phyloP scores from a whole-genome alignment of 257 asterid genomes.

The Jacaranda mimosifolia region DNA sequence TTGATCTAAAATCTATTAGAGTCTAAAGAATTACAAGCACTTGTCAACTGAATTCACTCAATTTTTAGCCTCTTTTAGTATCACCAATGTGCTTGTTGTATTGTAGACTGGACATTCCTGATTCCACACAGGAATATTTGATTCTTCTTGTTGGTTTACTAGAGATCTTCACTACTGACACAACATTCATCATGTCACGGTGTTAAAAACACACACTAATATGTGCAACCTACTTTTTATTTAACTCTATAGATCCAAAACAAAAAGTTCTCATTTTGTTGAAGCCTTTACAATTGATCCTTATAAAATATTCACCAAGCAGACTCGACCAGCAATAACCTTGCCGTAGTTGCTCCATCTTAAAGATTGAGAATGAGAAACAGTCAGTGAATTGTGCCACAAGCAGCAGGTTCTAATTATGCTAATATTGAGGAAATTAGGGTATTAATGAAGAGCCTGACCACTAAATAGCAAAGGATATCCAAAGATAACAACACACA shows the following conservation, averaged over 20 bases:
- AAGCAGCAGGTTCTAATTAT: background rate
- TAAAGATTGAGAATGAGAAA: background rate
- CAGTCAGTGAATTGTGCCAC: slow-evolving; percentile 12
- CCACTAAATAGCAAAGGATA: background rate
- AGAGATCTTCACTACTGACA: background rate
- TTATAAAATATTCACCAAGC: background rate
- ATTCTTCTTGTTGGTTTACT: background rate
- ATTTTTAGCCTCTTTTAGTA: background rate
- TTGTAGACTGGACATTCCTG: background rate
- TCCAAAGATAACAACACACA: background rate
- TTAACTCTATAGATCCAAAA: background rate
- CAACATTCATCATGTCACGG: background rate
- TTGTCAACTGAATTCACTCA: background rate
- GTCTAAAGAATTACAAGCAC: too few relatives aligned
- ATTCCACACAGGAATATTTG: slow-evolving; percentile 4
- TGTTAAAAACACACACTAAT: background rate
- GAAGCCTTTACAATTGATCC: background rate
- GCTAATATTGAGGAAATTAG: too few relatives aligned
- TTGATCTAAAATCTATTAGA: too few relatives aligned
- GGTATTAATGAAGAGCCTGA: background rate
- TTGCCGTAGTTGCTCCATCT: background rate
- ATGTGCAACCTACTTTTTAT: background rate
- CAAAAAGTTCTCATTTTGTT: background rate
- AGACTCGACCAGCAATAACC: too few relatives aligned
- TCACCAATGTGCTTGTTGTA: background rate